Evolutionary conservation across 163 green algal species (phyloP).

Genomic region (Coccomyxa subellipsoidea): DNA sequence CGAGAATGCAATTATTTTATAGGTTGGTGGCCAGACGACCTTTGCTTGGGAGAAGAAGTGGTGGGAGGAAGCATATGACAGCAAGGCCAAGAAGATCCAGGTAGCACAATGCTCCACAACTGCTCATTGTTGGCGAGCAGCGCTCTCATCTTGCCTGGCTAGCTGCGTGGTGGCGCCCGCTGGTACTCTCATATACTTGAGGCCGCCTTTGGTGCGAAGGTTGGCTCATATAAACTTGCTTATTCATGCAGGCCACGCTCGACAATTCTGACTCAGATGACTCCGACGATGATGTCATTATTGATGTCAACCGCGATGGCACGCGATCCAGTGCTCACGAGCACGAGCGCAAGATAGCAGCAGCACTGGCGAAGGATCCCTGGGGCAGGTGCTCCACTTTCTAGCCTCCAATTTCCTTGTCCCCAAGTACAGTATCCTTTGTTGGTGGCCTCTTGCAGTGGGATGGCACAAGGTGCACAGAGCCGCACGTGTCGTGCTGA

Average conservation of each 20-base stretch:
- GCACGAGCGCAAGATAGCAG: conserved; percentile 62
- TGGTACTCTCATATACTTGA: no score
- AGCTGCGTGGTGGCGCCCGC: no score
- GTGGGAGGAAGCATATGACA: conserved; percentile 75
- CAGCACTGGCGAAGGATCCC: conserved; percentile 38
- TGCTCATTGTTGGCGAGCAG: no score
- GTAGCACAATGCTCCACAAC: neutral
- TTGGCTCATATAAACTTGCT: no score
- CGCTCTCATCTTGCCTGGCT: no score
- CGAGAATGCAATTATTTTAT: neutral
- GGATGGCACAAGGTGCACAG: neutral
- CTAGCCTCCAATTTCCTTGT: neutral
- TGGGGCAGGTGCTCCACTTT: conserved; percentile 2
- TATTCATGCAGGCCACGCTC: neutral
- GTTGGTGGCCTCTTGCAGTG: no score
- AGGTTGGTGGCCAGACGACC: conserved; percentile 56
- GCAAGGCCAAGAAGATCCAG: conserved; percentile 25
- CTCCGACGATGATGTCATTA: conserved; percentile 2
- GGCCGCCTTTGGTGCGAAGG: no score
- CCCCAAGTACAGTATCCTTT: neutral
- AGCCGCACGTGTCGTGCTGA: neutral
- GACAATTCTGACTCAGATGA: conserved; percentile 10
- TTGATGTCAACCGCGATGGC: conserved; percentile 49
- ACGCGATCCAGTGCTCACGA: conserved; percentile 50
- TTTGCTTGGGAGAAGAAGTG: conserved; percentile 73